Conservation (phyloP, 140 eudicot genomes). For the Stevia rebaudiana region DNA sequence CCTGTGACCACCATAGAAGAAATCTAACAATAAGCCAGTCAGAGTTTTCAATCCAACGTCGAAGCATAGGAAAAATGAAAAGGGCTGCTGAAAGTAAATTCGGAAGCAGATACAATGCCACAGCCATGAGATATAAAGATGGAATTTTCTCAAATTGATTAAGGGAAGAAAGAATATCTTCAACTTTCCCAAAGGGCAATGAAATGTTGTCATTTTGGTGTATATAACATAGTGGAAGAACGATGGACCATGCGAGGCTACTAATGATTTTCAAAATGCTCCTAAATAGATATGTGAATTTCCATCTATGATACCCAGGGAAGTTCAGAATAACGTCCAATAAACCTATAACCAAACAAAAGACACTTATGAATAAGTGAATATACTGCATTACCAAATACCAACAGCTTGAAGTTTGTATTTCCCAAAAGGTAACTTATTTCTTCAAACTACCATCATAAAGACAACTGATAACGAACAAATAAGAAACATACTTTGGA, state of each 20-base stretch:
- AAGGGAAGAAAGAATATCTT: slow-evolving; percentile 46
- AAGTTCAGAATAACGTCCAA: slow-evolving; percentile 81
- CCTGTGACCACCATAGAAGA: slow-evolving; percentile 99
- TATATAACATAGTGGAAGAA: slow-evolving; percentile 76
- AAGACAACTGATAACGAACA: slow-evolving; percentile 7
- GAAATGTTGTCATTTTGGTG: slow-evolving; percentile 40
- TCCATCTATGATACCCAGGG: slow-evolving; percentile 87
- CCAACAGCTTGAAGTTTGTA: slow-evolving; percentile 11
- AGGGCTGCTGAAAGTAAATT: slow-evolving; percentile 64
- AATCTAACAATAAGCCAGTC: slow-evolving; percentile 84
- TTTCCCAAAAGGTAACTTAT: slow-evolving; percentile 1
- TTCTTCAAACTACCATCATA: slow-evolving; percentile 7
- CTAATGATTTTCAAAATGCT: slow-evolving; percentile 61
- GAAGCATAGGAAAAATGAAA: slow-evolving; percentile 89
- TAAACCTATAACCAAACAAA: slow-evolving; percentile 50
- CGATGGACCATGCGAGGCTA: slow-evolving; percentile 75
- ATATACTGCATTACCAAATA: slow-evolving; percentile 11
- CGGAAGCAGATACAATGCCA: slow-evolving; percentile 76
- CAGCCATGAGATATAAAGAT: slow-evolving; percentile 71
- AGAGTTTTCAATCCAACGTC: slow-evolving; percentile 96
- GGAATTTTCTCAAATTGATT: slow-evolving; percentile 69
- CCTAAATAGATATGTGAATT: slow-evolving; percentile 69
- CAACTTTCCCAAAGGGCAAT: slow-evolving; percentile 35
- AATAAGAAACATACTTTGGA: slow-evolving; percentile 57
- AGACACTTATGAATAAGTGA: slow-evolving; percentile 6